Evolutionary conservation across 768 basidiomycete genomes (phyloP).

Genomic region (Suillus americanus): DNA sequence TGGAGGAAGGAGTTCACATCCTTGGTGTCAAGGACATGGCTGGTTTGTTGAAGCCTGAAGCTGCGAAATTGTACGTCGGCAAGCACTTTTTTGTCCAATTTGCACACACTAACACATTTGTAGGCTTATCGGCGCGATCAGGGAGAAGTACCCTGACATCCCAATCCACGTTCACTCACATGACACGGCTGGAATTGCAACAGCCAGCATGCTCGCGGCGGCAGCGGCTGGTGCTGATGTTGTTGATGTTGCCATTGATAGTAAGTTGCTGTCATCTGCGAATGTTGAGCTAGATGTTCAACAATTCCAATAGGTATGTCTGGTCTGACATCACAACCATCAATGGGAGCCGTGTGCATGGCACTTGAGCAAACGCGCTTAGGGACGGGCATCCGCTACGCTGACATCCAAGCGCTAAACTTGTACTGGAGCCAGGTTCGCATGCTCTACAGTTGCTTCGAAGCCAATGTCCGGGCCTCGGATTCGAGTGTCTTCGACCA

Average conservation of each 20-base stretch:
- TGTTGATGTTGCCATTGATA: conserved; percentile 98
- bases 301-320: conserved; percentile 74
- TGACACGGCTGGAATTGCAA: conserved; percentile 97
- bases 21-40: conserved; percentile 99
- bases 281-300: background rate
- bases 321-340: conserved; percentile 95
- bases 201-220: conserved; percentile 95
- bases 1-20: conserved; percentile 93
- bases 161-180: conserved; percentile 99
- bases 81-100: background rate
- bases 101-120: conserved; percentile 8
- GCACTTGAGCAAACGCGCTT: conserved; percentile 93
- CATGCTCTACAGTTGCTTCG: conserved; percentile 93
- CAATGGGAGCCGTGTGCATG: conserved; percentile 96
- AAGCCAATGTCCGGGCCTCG: conserved; percentile 95
- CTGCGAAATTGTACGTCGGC: conserved; percentile 77
- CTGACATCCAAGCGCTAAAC: conserved; percentile 97
- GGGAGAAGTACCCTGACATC: conserved; percentile 94
- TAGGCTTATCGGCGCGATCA: conserved; percentile 91
- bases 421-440: conserved; percentile 98
- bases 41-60: conserved; percentile 91
- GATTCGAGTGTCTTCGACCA: conserved; percentile 99
- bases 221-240: conserved; percentile 98
- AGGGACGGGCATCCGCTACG: conserved; percentile 95
- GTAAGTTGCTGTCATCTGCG: conserved; percentile 43